Conservation (phyloP, 1,139 yeast species). For the Meyerozyma carpophila region DNA sequence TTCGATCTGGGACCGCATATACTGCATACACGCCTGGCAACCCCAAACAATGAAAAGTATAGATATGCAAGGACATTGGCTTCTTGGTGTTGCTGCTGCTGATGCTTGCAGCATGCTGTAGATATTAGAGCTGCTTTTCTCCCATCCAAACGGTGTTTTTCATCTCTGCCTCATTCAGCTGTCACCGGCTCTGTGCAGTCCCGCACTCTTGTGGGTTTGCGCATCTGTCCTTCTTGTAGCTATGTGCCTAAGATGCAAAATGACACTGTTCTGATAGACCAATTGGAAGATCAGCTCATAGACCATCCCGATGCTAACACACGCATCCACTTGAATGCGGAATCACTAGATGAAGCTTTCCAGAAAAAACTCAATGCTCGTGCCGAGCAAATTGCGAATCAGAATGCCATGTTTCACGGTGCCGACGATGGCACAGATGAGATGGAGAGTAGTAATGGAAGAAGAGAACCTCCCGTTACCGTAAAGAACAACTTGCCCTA, state of each 20-base stretch:
- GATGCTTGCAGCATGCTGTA: too few relatives aligned
- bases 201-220: neutral
- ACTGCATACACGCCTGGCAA: neutral
- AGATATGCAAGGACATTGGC: too few relatives aligned
- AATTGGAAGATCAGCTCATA: constrained; percentile 41
- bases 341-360: constrained; percentile 38
- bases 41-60: neutral
- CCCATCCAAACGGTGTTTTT: too few relatives aligned
- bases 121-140: too few relatives aligned
- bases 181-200: neutral
- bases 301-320: constrained; percentile 43
- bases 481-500: constrained; percentile 31
- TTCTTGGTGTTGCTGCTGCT: too few relatives aligned
- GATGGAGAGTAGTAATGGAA: neutral
- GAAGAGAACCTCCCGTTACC: neutral
- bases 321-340: constrained; percentile 23
- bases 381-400: constrained; percentile 35
- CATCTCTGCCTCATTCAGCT: too few relatives aligned
- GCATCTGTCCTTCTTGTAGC: neutral
- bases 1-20: neutral
- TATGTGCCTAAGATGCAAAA: constrained; percentile 22
- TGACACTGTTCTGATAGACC: constrained; percentile 37
- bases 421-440: neutral
- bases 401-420: constrained; percentile 4
- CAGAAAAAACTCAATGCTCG: constrained; percentile 41